A percentile compares a stretch with the other conserved stretches of the same genome.
Conservation (phyloP, 2,329 filamentous ascomycete genomes). For the Fusarium sp. region DNA sequence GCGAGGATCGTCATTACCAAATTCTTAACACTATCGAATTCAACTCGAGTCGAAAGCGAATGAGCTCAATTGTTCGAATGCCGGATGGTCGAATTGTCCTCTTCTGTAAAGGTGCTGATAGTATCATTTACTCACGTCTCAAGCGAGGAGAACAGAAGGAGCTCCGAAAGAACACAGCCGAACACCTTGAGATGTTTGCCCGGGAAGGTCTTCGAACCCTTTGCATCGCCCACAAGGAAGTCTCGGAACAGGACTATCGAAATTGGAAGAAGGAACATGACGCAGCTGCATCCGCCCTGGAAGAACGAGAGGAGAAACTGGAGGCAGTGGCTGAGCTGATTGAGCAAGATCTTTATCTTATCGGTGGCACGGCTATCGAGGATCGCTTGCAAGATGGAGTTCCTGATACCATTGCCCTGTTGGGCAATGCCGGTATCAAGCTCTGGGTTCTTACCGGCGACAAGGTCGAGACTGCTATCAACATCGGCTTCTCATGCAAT, state of each 20-base stretch:
- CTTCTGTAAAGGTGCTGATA: constrained; percentile 98
- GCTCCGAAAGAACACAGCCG: constrained; percentile 83
- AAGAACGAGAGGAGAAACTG: constrained; percentile 90
- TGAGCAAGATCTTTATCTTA: constrained; percentile 85
- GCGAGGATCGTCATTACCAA: constrained; percentile 83
- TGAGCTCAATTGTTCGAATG: constrained; percentile 98
- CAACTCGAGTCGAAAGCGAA: constrained; percentile 94
- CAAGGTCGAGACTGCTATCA: constrained; percentile 99
- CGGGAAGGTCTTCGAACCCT: constrained; percentile 93
- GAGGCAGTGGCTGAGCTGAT: constrained; percentile 91
- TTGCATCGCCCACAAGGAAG: constrained; percentile 86
- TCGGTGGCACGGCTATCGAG: constrained; percentile 97
- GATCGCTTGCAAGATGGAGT: constrained; percentile 97
- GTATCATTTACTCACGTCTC: constrained; percentile 93
- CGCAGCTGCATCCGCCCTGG: constrained; percentile 82
- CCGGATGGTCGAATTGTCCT: constrained; percentile 88
- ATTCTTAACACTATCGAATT: constrained; percentile 97
- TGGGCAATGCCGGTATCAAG: constrained; percentile 95
- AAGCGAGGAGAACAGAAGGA: constrained; percentile 87
- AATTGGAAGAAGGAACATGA: constrained; percentile 90
- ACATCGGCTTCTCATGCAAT: constrained; percentile 99
- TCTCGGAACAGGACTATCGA: constrained; percentile 85
- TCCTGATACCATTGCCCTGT: constrained; percentile 90
- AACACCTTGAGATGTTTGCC: constrained; percentile 97
- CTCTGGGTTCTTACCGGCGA: constrained; percentile 98